Conservation (phyloP, 2,329 filamentous ascomycete genomes). For the Proliferodiscus dingleyae region DNA sequence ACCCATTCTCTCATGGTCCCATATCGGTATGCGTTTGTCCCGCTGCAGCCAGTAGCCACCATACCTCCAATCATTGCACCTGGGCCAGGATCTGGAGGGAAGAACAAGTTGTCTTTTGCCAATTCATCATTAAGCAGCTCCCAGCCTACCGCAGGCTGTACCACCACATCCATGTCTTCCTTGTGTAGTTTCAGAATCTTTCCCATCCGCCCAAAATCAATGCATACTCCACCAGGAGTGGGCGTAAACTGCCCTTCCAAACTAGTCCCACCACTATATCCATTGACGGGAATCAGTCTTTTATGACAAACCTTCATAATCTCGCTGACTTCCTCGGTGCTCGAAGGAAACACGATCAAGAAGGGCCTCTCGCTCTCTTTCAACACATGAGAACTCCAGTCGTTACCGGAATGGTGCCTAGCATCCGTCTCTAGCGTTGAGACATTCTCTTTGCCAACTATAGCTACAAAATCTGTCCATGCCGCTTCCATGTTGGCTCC, state of each 20-base stretch:
- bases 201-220: constrained; percentile 85
- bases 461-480: constrained; percentile 62
- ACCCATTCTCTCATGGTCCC: constrained; percentile 97
- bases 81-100: constrained; percentile 86
- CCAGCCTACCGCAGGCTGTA: constrained; percentile 82
- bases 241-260: constrained; percentile 85
- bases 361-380: constrained; percentile 50
- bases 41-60: constrained; percentile 68
- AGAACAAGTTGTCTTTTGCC: constrained; percentile 71
- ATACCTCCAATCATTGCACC: constrained; percentile 90
- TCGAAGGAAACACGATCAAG: constrained; percentile 69
- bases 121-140: constrained; percentile 78
- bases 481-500: constrained; percentile 62
- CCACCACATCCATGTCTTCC: constrained; percentile 70
- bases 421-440: constrained; percentile 54
- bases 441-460: constrained; percentile 61
- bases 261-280: constrained; percentile 83
- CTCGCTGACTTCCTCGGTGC: constrained; percentile 76
- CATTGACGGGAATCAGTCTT: constrained; percentile 77
- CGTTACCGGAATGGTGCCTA: constrained; percentile 52
- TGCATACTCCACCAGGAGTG: constrained; percentile 75
- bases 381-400: constrained; percentile 57
- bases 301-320: constrained; percentile 86
- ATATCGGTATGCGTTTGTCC: constrained; percentile 88
- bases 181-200: constrained; percentile 72